These are phyloP conservation scores for Cyberlindnera maclurae DNA, from an alignment of 805 yeast species.

Conservation along the genomic window DNA sequence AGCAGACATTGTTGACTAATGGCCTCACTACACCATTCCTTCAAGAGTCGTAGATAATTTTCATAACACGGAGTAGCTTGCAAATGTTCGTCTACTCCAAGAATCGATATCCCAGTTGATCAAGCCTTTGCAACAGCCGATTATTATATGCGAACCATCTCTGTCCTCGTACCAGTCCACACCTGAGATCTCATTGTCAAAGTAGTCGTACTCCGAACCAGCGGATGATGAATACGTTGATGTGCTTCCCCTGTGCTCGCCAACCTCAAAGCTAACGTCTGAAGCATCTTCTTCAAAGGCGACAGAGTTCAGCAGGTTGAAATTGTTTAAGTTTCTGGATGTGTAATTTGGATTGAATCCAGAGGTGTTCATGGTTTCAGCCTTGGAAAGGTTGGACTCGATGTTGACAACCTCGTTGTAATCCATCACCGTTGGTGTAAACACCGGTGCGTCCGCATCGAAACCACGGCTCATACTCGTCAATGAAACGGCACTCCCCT, in stretches of 20 bases:
- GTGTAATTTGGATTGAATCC: slow-evolving; percentile 5
- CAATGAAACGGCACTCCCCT: slow-evolving; percentile 7
- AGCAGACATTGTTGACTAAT: slow-evolving; percentile 35
- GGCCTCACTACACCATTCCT: neutral
- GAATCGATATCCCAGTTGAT: slow-evolving; percentile 64
- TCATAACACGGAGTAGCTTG: slow-evolving; percentile 18
- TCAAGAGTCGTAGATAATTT: neutral
- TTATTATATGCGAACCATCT: slow-evolving; percentile 45
- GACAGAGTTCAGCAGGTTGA: slow-evolving; percentile 15
- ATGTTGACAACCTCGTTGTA: slow-evolving; percentile 18
- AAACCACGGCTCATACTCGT: slow-evolving; percentile 1
- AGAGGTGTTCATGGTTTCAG: neutral
- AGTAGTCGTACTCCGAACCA: slow-evolving; percentile 21
- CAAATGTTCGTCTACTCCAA: slow-evolving; percentile 55
- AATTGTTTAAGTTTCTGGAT: slow-evolving; percentile 20
- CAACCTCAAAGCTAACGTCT: slow-evolving; percentile 9
- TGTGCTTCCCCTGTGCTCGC: slow-evolving; percentile 8
- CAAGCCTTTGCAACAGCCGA: slow-evolving; percentile 64
- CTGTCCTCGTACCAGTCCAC: slow-evolving; percentile 47
- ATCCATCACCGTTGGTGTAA: slow-evolving; percentile 19
- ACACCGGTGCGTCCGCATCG: neutral
- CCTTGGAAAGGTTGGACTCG: slow-evolving; percentile 8
- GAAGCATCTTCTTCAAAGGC: slow-evolving; percentile 13
- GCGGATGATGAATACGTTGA: slow-evolving; percentile 3
- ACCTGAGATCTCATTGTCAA: slow-evolving; percentile 51